Evolutionary conservation across 2,329 filamentous ascomycete species (phyloP).

Genomic region (Apiospora saccharicola): DNA sequence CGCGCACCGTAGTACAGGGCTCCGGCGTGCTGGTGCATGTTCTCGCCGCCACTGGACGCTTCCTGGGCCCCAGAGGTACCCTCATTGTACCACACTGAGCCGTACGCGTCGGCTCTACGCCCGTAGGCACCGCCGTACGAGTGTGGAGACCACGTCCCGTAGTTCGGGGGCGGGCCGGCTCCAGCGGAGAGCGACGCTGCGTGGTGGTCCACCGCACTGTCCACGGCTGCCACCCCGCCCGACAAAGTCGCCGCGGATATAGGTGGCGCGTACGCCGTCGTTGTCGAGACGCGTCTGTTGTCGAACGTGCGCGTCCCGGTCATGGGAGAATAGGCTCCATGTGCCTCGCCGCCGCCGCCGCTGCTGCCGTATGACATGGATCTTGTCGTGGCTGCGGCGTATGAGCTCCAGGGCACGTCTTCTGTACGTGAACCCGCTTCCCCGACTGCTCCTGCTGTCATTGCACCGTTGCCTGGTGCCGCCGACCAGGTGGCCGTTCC

Average conservation of each 20-base stretch:
- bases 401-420: conserved; percentile 54
- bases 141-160: conserved; percentile 53
- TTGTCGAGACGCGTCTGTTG: conserved; percentile 52
- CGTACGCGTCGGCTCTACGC: conserved; percentile 43
- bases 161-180: conserved; percentile 46
- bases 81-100: conserved; percentile 41
- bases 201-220: conserved; percentile 43
- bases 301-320: conserved; percentile 29
- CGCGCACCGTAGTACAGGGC: conserved; percentile 21
- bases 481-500: conserved; percentile 51
- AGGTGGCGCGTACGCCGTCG: conserved; percentile 52
- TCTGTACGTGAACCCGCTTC: conserved; percentile 49
- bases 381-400: conserved; percentile 48
- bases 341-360: conserved; percentile 41
- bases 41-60: conserved; percentile 1
- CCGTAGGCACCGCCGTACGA: conserved; percentile 41
- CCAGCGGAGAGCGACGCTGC: conserved; percentile 48
- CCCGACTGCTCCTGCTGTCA: conserved; percentile 40
- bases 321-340: conserved; percentile 50
- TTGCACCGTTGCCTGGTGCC: conserved; percentile 31
- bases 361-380: conserved; percentile 57
- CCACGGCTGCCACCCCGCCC: conserved; percentile 41
- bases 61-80: conserved; percentile 40
- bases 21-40: conserved; percentile 18
- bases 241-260: conserved; percentile 30